phyloP scores from a whole-genome alignment of 208 protist genomes.

The Crithidia thermophila region DNA sequence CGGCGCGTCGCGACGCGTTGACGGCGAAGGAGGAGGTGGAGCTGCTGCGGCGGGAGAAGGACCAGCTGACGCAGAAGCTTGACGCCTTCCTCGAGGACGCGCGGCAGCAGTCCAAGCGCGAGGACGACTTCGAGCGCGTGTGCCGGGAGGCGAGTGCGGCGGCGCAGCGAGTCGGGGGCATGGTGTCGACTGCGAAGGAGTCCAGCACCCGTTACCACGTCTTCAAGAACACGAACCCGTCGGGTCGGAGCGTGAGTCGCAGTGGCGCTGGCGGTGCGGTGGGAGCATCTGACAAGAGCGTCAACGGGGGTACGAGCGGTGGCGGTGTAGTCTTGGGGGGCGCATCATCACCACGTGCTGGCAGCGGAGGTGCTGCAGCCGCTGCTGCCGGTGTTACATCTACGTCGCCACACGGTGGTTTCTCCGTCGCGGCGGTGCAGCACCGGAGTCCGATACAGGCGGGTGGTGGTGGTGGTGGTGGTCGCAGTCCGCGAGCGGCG shows the following conservation, averaged over 20 bases:
- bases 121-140: conserved; percentile 62
- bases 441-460: conserved; percentile 17
- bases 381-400: neutral
- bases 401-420: neutral
- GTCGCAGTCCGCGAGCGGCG: neutral
- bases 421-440: neutral
- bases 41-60: conserved; percentile 62
- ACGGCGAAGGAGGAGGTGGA: conserved; percentile 64
- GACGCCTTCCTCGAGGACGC: conserved; percentile 71
- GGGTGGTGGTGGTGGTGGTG: neutral
- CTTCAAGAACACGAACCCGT: conserved; percentile 45
- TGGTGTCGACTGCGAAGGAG: conserved; percentile 39
- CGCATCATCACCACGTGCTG: too few species aligned
- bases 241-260: conserved; percentile 5
- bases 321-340: too few species aligned
- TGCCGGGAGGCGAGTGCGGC: conserved; percentile 61
- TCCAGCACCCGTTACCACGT: conserved; percentile 36
- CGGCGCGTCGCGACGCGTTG: conserved; percentile 56
- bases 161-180: conserved; percentile 50
- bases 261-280: neutral
- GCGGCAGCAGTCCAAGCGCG: conserved; percentile 43
- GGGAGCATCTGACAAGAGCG: neutral
- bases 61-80: conserved; percentile 67
- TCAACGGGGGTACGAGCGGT: too few species aligned
- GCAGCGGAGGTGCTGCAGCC: neutral